Percentiles rank a stretch among this genome's conserved stretches.
phyloP scores from a whole-genome alignment of 352 stramenopile species.

The Phytophthora europaea region DNA sequence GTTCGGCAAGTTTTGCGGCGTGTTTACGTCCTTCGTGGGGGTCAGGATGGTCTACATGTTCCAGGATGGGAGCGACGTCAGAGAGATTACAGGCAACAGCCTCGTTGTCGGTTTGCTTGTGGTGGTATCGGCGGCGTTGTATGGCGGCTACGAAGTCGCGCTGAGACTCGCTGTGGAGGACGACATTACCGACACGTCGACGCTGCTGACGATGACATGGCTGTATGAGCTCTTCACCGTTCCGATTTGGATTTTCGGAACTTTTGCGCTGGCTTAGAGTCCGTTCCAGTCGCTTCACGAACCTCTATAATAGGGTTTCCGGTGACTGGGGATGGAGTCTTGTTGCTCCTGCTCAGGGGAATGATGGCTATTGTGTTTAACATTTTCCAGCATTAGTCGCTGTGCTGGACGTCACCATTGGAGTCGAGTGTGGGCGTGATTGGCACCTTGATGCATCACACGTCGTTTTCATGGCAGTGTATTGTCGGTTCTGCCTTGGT shows the following conservation, averaged over 20 bases:
- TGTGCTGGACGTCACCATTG: slow-evolving; percentile 65
- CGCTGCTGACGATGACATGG: slow-evolving; percentile 57
- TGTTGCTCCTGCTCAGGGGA: slow-evolving; percentile 50
- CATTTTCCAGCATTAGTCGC: slow-evolving; percentile 53
- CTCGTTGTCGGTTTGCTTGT: slow-evolving; percentile 54
- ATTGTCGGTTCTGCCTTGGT: slow-evolving; percentile 57
- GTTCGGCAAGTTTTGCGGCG: slow-evolving; percentile 50
- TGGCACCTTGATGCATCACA: slow-evolving; percentile 54
- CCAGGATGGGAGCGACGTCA: slow-evolving; percentile 37
- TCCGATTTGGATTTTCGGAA: slow-evolving; percentile 59
- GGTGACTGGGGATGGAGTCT: slow-evolving; percentile 38
- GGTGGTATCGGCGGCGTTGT: slow-evolving; percentile 59
- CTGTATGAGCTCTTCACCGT: slow-evolving; percentile 59
- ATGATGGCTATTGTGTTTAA: slow-evolving; percentile 57
- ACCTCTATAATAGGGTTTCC: slow-evolving; percentile 55
- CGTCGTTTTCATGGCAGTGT: slow-evolving; percentile 53
- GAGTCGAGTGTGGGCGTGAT: slow-evolving; percentile 66
- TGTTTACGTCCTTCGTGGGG: slow-evolving; percentile 55
- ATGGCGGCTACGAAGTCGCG: slow-evolving; percentile 62
- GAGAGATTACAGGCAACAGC: slow-evolving; percentile 41
- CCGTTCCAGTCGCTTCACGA: slow-evolving; percentile 54
- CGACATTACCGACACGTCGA: slow-evolving; percentile 58
- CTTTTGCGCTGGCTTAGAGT: slow-evolving; percentile 41
- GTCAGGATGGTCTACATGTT: slow-evolving; percentile 63
- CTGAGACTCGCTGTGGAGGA: slow-evolving; percentile 48